phyloP scores from a whole-genome alignment of 2,329 filamentous ascomycete species.

The Alternaria brassicae region DNA sequence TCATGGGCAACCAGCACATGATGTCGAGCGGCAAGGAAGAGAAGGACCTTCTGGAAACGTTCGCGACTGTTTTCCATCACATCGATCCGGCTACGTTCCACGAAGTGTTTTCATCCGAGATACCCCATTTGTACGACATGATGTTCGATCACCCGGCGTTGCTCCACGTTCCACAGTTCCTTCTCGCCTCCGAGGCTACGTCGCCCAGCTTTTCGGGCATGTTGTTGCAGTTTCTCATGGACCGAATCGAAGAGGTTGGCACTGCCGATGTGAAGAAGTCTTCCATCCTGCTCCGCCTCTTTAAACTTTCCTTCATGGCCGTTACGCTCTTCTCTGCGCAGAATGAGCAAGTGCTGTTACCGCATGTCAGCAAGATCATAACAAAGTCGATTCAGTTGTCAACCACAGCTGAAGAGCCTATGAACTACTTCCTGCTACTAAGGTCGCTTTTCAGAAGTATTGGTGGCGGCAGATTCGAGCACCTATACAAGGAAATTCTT shows the following conservation, averaged over 20 bases:
- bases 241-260: slow-evolving; percentile 92
- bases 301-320: slow-evolving; percentile 99
- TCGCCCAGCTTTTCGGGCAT: slow-evolving; percentile 98
- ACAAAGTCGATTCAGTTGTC: slow-evolving; percentile 97
- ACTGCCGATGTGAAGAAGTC: slow-evolving; percentile 91
- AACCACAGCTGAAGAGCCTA: slow-evolving; percentile 93
- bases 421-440: slow-evolving; percentile 96
- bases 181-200: slow-evolving; percentile 97
- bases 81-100: slow-evolving; percentile 98
- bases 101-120: slow-evolving; percentile 97
- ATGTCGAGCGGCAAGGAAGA: slow-evolving; percentile 93
- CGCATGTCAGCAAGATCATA: slow-evolving; percentile 96
- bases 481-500: slow-evolving; percentile 97
- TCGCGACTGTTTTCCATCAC: slow-evolving; percentile 97
- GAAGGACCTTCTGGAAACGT: slow-evolving; percentile 95
- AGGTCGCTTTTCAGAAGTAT: slow-evolving; percentile 95
- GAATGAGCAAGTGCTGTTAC: slow-evolving; percentile 93
- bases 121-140: slow-evolving; percentile 94
- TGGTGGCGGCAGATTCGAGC: slow-evolving; percentile 94
- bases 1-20: slow-evolving; percentile 94
- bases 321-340: slow-evolving; percentile 93
- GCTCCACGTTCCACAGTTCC: slow-evolving; percentile 95
- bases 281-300: slow-evolving; percentile 88
- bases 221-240: slow-evolving; percentile 97
- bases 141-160: slow-evolving; percentile 96